These are phyloP conservation scores for Termitomyces sp. DNA, from an alignment of 1,284 basidiomycete species.

Conservation along the genomic window DNA sequence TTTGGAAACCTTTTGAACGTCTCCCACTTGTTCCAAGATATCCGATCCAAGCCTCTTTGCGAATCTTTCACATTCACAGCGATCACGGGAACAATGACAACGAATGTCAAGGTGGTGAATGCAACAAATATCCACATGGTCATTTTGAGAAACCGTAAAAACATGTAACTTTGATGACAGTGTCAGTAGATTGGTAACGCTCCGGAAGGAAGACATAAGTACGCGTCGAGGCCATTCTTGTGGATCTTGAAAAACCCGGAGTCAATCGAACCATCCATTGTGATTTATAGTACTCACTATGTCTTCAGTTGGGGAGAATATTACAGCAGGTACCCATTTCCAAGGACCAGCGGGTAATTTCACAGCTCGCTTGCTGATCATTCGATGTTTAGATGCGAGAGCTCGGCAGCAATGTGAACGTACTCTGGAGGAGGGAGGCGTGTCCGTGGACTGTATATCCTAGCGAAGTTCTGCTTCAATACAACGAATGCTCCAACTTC, in stretches of 20 bases:
- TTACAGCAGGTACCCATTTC: conserved; percentile 44
- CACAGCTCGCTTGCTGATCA: conserved; percentile 39
- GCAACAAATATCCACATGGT: conserved; percentile 62
- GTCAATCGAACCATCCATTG: background rate
- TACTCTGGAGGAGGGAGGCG: conserved; percentile 51
- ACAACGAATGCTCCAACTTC: conserved; percentile 54
- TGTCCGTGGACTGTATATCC: conserved; percentile 54
- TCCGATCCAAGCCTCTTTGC: conserved; percentile 32
- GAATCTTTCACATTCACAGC: conserved; percentile 37
- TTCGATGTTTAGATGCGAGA: background rate
- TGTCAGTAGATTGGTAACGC: background rate
- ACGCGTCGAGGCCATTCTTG: conserved; percentile 4
- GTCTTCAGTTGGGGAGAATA: conserved; percentile 36
- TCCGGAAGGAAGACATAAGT: background rate
- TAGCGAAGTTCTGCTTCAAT: conserved; percentile 40
- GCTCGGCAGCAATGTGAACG: conserved; percentile 11
- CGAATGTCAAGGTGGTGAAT: conserved; percentile 57
- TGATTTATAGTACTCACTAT: conserved; percentile 24
- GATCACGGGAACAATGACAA: conserved; percentile 59
- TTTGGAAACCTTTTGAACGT: background rate
- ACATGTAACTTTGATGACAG: conserved; percentile 43
- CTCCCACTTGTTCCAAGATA: conserved; percentile 46
- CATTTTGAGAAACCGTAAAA: conserved; percentile 60
- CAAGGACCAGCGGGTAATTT: conserved; percentile 38
- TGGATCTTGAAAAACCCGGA: background rate